Evolutionary conservation across 31 red algal species (phyloP).

Genomic region (Odonthalia washingtoniensis): DNA sequence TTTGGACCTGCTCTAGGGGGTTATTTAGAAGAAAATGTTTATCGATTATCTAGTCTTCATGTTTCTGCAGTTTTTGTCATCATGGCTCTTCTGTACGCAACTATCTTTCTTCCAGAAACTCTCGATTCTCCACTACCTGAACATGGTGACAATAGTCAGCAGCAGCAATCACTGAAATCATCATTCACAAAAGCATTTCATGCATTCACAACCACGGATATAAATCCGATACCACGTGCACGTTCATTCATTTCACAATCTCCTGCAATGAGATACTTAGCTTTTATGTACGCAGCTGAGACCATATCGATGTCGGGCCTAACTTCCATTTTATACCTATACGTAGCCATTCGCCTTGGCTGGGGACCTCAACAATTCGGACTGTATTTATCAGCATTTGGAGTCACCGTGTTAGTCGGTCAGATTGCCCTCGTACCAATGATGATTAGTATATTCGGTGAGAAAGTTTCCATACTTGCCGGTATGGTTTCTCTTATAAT

Average conservation of each 20-base stretch:
- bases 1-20: conserved; percentile 67
- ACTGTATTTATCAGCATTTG: conserved; percentile 59
- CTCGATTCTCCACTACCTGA: conserved; percentile 10
- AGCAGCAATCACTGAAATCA: not conserved
- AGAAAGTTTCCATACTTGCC: conserved; percentile 40
- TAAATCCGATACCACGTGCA: conserved; percentile 71
- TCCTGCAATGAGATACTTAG: conserved; percentile 50
- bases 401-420: conserved; percentile 57
- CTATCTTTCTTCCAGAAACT: conserved; percentile 63
- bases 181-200: not conserved
- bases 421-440: conserved; percentile 60
- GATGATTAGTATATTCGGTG: conserved; percentile 41
- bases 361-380: conserved; percentile 74
- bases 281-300: conserved; percentile 5
- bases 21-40: conserved; percentile 44
- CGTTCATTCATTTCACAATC: conserved; percentile 47
- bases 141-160: no score
- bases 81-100: conserved; percentile 32
- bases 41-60: conserved; percentile 51
- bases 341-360: conserved; percentile 58
- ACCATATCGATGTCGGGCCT: conserved; percentile 57
- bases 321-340: conserved; percentile 69
- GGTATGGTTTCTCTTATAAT: conserved; percentile 40
- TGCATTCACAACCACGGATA: conserved; percentile 22
- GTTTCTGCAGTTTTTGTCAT: conserved; percentile 44